Evolutionary conservation across 129 eudicot species (phyloP).

Genomic region (Arctium lappa): DNA sequence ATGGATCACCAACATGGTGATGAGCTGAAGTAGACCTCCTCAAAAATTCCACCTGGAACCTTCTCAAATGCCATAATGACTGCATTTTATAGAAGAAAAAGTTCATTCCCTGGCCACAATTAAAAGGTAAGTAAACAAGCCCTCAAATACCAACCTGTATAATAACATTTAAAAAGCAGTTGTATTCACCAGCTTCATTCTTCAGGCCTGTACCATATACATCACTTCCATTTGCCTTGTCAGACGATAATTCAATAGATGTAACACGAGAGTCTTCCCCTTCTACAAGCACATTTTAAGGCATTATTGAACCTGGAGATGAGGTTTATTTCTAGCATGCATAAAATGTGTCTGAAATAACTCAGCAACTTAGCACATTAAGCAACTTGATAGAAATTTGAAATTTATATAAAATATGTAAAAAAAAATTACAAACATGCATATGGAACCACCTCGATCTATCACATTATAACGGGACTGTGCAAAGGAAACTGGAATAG

Average conservation of each 20-base stretch:
- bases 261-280: slow-evolving; percentile 32
- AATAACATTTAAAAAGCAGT: slow-evolving; percentile 92
- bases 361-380: background rate
- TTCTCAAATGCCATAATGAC: slow-evolving; percentile 92
- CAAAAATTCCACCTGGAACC: slow-evolving; percentile 74
- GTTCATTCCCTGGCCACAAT: background rate
- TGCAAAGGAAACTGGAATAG: too few relatives aligned
- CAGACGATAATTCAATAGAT: slow-evolving; percentile 26
- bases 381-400: background rate
- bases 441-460: background rate
- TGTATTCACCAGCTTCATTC: slow-evolving; percentile 96
- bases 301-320: slow-evolving; percentile 22
- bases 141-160: slow-evolving; percentile 59
- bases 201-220: slow-evolving; percentile 74
- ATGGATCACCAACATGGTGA: slow-evolving; percentile 91
- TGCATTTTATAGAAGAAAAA: slow-evolving; percentile 16
- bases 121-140: background rate
- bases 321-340: slow-evolving; percentile 44
- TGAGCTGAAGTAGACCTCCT: slow-evolving; percentile 63
- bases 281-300: slow-evolving; percentile 28
- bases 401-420: background rate
- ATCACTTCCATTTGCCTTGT: slow-evolving; percentile 41
- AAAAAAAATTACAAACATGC: background rate
- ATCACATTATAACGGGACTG: too few relatives aligned
- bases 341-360: slow-evolving; percentile 53